A percentile compares a stretch with the other conserved stretches of the same genome.
Conservation (phyloP, 768 basidiomycete genomes). For the Leccinum longicurvipes region DNA sequence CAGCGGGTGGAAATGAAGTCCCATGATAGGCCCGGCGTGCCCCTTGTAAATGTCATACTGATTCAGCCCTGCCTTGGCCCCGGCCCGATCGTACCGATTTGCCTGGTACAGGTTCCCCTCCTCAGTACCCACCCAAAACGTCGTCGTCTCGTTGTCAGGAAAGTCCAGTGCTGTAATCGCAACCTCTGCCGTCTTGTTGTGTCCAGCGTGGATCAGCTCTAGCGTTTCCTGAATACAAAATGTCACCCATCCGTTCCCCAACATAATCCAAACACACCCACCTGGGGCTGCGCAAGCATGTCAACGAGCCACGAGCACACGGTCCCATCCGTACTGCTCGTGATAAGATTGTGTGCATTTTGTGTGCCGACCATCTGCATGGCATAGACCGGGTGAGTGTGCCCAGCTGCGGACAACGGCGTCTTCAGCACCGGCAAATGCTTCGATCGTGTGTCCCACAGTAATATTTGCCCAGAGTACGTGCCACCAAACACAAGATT, state of each 20-base stretch:
- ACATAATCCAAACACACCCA: conserved; percentile 27
- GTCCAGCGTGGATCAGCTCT: conserved; percentile 82
- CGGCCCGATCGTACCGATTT: conserved; percentile 94
- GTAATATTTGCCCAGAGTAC: conserved; percentile 97
- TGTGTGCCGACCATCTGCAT: conserved; percentile 99
- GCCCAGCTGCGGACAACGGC: conserved; percentile 91
- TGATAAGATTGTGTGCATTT: conserved; percentile 96
- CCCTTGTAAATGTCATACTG: conserved; percentile 91
- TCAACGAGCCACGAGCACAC: conserved; percentile 98
- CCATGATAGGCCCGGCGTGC: conserved; percentile 91
- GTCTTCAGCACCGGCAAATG: conserved; percentile 96
- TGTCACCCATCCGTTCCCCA: neutral
- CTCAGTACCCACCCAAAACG: conserved; percentile 97
- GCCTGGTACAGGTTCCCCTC: conserved; percentile 97
- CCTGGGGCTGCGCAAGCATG: conserved; percentile 98
- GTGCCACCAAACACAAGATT: conserved; percentile 97
- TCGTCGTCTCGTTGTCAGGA: conserved; percentile 93
- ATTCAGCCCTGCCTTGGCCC: conserved; percentile 93
- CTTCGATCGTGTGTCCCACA: conserved; percentile 98
- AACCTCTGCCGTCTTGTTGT: conserved; percentile 96
- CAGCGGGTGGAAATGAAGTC: conserved; percentile 91
- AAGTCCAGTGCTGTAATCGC: conserved; percentile 93
- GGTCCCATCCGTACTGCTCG: conserved; percentile 93
- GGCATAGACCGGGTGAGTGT: conserved; percentile 97
- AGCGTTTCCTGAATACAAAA: conserved; percentile 73